A percentile compares a stretch with the other conserved stretches of the same genome.
phyloP scores from a whole-genome alignment of 176 grass and related monocot genomes.

The Phyllostachys edulis region DNA sequence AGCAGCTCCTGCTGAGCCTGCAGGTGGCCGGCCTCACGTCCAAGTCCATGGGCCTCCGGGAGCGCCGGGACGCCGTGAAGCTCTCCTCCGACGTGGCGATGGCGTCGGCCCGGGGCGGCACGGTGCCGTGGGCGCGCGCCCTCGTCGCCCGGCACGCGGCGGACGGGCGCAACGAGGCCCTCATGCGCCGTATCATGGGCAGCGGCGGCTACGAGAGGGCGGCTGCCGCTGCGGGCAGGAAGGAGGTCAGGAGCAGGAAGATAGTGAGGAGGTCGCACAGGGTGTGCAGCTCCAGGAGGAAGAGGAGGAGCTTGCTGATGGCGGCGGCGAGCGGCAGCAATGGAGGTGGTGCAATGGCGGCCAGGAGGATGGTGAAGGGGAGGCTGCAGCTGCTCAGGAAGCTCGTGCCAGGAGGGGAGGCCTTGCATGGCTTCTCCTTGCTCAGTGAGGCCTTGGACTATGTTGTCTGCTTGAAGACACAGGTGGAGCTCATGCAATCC shows the following conservation, averaged over 20 bases:
- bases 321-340: neutral
- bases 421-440: slow-evolving; percentile 38
- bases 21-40: slow-evolving; percentile 33
- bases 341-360: slow-evolving; percentile 4
- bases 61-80: slow-evolving; percentile 42
- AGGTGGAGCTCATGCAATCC: slow-evolving; percentile 48
- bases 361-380: slow-evolving; percentile 37
- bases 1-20: slow-evolving; percentile 41
- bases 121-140: slow-evolving; percentile 29
- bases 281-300: slow-evolving; percentile 29
- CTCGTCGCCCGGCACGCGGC: slow-evolving; percentile 39
- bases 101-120: slow-evolving; percentile 21
- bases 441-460: slow-evolving; percentile 48
- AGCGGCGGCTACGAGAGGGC: slow-evolving; percentile 20
- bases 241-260: slow-evolving; percentile 28
- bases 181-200: slow-evolving; percentile 41
- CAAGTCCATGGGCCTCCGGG: slow-evolving; percentile 44
- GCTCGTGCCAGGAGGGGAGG: slow-evolving; percentile 40
- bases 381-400: slow-evolving; percentile 42
- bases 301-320: slow-evolving; percentile 1
- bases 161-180: slow-evolving; percentile 35
- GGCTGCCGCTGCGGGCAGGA: neutral
- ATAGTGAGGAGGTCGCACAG: slow-evolving; percentile 38
- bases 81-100: slow-evolving; percentile 52
- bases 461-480: slow-evolving; percentile 41